Base-by-base conservation (phyloP, 495 filamentous ascomycete genomes). In the Collariella sp. region DNA sequence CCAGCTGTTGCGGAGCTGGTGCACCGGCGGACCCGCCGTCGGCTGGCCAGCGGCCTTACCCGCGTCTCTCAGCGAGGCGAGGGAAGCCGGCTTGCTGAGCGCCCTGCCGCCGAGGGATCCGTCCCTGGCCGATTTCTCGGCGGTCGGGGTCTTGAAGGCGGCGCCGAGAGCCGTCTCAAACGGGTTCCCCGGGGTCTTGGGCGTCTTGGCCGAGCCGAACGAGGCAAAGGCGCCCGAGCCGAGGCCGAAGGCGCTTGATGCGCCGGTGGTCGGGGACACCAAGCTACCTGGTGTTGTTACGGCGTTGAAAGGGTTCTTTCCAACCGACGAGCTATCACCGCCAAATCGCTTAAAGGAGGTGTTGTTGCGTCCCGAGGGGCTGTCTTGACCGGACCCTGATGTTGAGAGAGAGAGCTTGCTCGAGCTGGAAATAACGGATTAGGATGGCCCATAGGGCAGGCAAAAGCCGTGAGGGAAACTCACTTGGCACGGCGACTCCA, bases 171-270 rank as follows among this genome's bases (percentile, higher is more conserved):
- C 74, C 54, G 85, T 77, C 45, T 95, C 91, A 61, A 91, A 84
- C 9, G 84, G 81, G 49, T 84, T 83, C 34, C 88, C 87, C 23
- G 89, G 86, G 7, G 87, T 86, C 75, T 96, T 97, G 18, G 93
- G 90, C 1, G 88, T 87, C 69, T 89, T 91, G 7, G 78, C 74
- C 13, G 83, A 79, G n/a, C 93, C 91, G 71, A 98, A 98, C 5
- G 89, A 93, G 36, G 94, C 93, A 70, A 98, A 98, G 40, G 93
- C 93, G 55, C 93, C 93, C 31, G 88, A 89, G 38, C 93, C 93
- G 31, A 98, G 79, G 50, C 90, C 89, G 66, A 98, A 98, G 46
- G 91, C 91, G 52, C 84, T 89, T 7, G 94, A 94, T 54, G 89
- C 93, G 58, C 85, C 87, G 50, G 83, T 77, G 18, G 88, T 93